phyloP scores from a whole-genome alignment of 371 early-diverging fungal species.

The Sporodiniella umbellata region DNA sequence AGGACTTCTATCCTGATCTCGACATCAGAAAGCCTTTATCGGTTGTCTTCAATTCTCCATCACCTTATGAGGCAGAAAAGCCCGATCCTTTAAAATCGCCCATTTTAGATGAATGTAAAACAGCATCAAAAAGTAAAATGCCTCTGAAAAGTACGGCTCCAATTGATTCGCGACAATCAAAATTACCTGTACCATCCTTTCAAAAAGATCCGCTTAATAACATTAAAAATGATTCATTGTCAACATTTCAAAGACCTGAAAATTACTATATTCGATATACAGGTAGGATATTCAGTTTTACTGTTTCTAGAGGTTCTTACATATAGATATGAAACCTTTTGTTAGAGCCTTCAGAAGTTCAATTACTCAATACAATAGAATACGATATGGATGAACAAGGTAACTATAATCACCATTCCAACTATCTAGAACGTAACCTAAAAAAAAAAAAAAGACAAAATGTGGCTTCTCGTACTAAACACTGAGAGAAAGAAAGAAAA shows the following conservation, averaged over 20 bases:
- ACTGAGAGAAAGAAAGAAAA: constrained; percentile 56
- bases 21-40: constrained; percentile 50
- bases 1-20: constrained; percentile 81
- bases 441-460: constrained; percentile 37
- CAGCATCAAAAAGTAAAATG: constrained; percentile 4
- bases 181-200: constrained; percentile 10
- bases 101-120: constrained; percentile 10
- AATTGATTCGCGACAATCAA: not conserved
- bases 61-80: not conserved
- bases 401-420: constrained; percentile 16
- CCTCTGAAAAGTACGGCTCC: not conserved
- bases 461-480: constrained; percentile 77
- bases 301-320: not conserved
- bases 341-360: constrained; percentile 79
- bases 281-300: constrained; percentile 24
- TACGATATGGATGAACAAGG: constrained; percentile 98
- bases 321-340: not conserved
- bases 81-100: not conserved
- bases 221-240: constrained; percentile 2
- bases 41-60: constrained; percentile 24
- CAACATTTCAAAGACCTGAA: constrained; percentile 43
- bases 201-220: not conserved
- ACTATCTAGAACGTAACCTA: not conserved
- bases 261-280: constrained; percentile 59
- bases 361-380: constrained; percentile 78